Evolutionary conservation across 352 stramenopile genomes (phyloP), one percentile per base, ranked within the genome.

Genomic region (Thalassiosira pacifica): DNA sequence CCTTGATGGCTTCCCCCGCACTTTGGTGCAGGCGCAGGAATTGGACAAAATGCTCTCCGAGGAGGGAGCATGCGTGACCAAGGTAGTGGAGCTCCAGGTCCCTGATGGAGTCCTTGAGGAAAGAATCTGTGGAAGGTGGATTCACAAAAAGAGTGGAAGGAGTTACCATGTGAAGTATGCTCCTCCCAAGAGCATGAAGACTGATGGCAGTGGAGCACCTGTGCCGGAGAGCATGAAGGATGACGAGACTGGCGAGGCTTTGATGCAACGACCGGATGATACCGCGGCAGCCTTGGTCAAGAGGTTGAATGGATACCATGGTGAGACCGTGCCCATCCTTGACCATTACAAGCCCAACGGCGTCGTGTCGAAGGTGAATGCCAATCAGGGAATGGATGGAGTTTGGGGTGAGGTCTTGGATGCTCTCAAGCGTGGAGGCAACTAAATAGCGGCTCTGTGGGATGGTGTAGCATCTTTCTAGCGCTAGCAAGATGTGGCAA

Each of bases 1-100:
- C 88, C 93, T 99, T 10, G 98, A 99, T 89, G 98, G 98, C 52
- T 99, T 99, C 92, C 98, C 98, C 63, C 97, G 98, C 82, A 99
- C 98, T 32, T 73, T 94, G 16, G 95, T 97, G 69, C 98, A 99
- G 93, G 98, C 98, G 18, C 81, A 99, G 91, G 98, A 98, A 89
- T 95, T 99, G 32, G 97, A 99, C 86, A 97, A 98, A 87, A 98
- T 99, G 95, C 94, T 99, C 31, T 90, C 94, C 19, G 84, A 97
- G 68, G 96, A 98, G 67, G 91, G 92, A 53, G 91, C 91, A 2
- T 87, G 66, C 60, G 93, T 96, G 26, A 94, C 89, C 65, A 95
- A 94, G 71, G 97, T 99, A 0, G 88, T 99, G 22, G 97, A 98
- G 87, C 97, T 99, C 82, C 94, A 98, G 82, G 95, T 99, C 40